Conservation (phyloP, 2,329 filamentous ascomycete genomes). For the Neurospora sp. region DNA sequence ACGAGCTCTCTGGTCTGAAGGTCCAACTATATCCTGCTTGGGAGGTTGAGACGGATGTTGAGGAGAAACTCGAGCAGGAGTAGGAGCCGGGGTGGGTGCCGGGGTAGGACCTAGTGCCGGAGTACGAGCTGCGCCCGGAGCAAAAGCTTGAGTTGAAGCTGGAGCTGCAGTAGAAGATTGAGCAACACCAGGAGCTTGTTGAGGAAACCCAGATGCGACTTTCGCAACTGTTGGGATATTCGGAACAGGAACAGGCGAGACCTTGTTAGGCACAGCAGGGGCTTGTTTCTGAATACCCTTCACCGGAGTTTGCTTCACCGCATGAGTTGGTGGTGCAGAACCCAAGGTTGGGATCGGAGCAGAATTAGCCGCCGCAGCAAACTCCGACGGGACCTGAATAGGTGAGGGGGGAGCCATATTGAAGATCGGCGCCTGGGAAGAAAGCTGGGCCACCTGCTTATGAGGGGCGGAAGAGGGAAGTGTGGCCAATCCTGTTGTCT, state of each 20-base stretch:
- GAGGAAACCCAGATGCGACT: neutral
- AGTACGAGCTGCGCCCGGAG: neutral
- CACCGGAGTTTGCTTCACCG: neutral
- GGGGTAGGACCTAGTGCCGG: neutral
- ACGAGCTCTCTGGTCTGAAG: neutral
- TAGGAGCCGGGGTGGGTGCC: neutral
- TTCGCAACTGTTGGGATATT: neutral
- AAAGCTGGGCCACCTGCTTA: neutral
- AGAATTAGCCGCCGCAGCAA: neutral
- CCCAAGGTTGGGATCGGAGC: neutral
- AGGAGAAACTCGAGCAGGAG: neutral
- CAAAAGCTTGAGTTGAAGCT: neutral
- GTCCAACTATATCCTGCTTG: neutral
- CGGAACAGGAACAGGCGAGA: neutral
- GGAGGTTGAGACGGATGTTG: neutral
- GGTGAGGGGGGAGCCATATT: neutral
- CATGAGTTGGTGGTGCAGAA: neutral
- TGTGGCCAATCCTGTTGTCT: neutral
- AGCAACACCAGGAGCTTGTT: neutral
- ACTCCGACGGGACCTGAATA: neutral
- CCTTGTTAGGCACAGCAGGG: neutral
- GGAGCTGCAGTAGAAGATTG: neutral
- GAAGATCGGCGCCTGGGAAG: neutral
- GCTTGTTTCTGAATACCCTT: neutral
- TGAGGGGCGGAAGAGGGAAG: neutral